These are phyloP conservation scores for Neopestalotiopsis rosae DNA, from an alignment of 2,329 filamentous ascomycete genomes.

Conservation along the genomic window DNA sequence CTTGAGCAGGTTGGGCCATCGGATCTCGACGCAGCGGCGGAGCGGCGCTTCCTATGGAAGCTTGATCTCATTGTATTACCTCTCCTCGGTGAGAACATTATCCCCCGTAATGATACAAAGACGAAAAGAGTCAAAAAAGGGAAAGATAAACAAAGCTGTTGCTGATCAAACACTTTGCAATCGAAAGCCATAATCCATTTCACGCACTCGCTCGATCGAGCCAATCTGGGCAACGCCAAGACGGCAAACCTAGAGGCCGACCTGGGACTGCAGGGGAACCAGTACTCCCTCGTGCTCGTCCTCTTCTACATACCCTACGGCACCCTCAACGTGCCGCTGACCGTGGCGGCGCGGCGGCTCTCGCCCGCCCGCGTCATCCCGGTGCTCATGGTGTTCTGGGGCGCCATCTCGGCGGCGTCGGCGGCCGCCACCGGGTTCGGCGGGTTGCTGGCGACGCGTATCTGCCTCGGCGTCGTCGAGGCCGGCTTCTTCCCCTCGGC, in stretches of 20 bases:
- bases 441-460: conserved; percentile 28
- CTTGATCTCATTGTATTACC: conserved; percentile 12
- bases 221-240: conserved; percentile 39
- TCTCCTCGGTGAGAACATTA: neutral
- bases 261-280: conserved; percentile 33
- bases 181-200: conserved; percentile 19
- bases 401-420: conserved; percentile 29
- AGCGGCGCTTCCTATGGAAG: conserved; percentile 2
- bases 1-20: neutral
- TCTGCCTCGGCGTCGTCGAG: conserved; percentile 32
- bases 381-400: conserved; percentile 32
- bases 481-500: conserved; percentile 33
- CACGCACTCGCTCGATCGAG: conserved; percentile 33
- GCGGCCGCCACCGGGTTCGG: conserved; percentile 28
- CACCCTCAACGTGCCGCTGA: conserved; percentile 32
- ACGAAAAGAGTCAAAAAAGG: no score
- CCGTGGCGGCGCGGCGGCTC: conserved; percentile 31
- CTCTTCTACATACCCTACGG: conserved; percentile 40
- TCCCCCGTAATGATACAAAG: no score
- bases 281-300: conserved; percentile 37
- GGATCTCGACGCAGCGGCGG: neutral
- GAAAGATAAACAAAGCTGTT: no score
- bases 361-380: conserved; percentile 35
- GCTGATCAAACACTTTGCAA: conserved; percentile 17
- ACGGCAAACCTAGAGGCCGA: conserved; percentile 35